Evolutionary conservation across 2,329 filamentous ascomycete species (phyloP), one percentile per base, ranked within the genome.

Genomic region (Fusarium xyrophilum): DNA sequence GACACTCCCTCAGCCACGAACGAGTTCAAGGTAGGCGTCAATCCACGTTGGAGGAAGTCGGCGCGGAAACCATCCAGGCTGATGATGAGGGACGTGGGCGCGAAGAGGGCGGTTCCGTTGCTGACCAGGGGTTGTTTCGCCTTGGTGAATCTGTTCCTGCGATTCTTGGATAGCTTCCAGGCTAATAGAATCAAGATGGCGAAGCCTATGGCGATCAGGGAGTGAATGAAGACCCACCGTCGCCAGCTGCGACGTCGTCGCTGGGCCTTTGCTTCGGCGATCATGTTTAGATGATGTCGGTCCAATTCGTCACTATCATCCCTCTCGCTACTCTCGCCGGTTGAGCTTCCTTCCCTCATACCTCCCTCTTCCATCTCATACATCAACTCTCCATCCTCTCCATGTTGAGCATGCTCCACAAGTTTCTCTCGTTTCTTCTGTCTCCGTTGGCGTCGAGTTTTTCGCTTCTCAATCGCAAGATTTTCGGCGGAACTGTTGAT

Each of bases 1-100:
- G 94, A 97, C 14, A 98, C 89, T 32, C 96, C 96, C 68, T 93
- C 88, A 63, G 88, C 86, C 65, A 97, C 84, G 68, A 99, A 91
- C 4, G 89, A 85, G 71, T 89, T 92, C 12, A 99, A 83, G 4
- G 90, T 89, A 2, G 95, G 96, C 2, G 95, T 97, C 33, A 98
- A 81, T 1, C 90, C 91, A 17, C 93, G 89, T 67, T 91, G 87
- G 40, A 99, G 83, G 75, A 97, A 98, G 77, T 98, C 96, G 23
- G 96, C 95, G 19, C 96, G 90, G 81, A 99, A 98, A 6, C 96
- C 96, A 79, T 99, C 96, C 21, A 99, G 85, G 46, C 94, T 97
- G 76, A 99, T 92, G 56, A 98, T 84, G 62, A 99, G 91, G 3
- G 96, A 97, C 0, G 96, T 99, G 2, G 94, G 93, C 13, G 89